phyloP scores from a whole-genome alignment of 2,329 filamentous ascomycete genomes.

The Colletotrichum nymphaeae region DNA sequence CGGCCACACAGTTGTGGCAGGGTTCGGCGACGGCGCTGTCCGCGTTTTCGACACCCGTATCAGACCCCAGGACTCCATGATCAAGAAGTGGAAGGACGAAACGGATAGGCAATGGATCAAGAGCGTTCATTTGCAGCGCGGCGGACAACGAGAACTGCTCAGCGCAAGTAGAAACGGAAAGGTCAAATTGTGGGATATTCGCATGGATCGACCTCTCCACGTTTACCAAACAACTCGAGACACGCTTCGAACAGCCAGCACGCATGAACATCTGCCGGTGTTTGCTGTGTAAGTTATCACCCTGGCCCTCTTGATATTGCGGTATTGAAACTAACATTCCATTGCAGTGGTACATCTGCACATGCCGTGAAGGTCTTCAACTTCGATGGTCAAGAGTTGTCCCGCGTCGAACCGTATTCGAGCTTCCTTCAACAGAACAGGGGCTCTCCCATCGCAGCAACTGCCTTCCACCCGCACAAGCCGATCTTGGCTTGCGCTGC shows the following conservation, averaged over 20 bases:
- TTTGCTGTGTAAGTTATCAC: constrained; percentile 84
- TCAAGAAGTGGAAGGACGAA: constrained; percentile 96
- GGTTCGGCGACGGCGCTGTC: constrained; percentile 95
- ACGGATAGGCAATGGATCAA: constrained; percentile 89
- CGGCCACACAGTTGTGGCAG: constrained; percentile 94
- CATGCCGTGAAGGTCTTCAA: constrained; percentile 95
- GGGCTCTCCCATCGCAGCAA: constrained; percentile 84
- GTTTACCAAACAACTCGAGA: constrained; percentile 81
- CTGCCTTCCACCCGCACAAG: constrained; percentile 94
- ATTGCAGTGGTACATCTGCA: constrained; percentile 81
- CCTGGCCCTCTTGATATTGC: neutral
- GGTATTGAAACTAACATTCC: constrained; percentile 42
- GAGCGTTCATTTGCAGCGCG: constrained; percentile 95
- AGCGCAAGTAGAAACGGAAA: constrained; percentile 93
- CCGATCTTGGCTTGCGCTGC: constrained; percentile 92
- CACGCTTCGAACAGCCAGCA: constrained; percentile 85
- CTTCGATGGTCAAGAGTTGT: constrained; percentile 82
- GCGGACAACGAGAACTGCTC: constrained; percentile 90
- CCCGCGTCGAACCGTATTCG: constrained; percentile 88
- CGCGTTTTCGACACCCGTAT: constrained; percentile 92
- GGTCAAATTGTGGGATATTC: constrained; percentile 95
- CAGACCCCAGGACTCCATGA: constrained; percentile 89
- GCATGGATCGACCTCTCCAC: constrained; percentile 82
- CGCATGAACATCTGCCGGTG: constrained; percentile 95
- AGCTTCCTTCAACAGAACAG: constrained; percentile 87